These are phyloP conservation scores for Cyberlindnera saturnus DNA, from an alignment of 805 yeast genomes.

Conservation along the genomic window DNA sequence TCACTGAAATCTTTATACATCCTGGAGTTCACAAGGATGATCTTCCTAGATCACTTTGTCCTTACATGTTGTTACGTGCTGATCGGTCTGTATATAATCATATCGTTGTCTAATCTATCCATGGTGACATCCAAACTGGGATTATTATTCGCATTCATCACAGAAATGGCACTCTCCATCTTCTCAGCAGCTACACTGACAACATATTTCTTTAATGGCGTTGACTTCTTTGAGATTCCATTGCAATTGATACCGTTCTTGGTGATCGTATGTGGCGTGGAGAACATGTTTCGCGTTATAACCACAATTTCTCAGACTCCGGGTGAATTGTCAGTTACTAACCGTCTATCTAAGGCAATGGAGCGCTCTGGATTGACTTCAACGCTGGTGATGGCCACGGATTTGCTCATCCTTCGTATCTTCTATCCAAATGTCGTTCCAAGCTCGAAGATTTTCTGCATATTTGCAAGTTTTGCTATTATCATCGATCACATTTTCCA, in stretches of 20 bases:
- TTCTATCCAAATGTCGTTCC: conserved; percentile 26
- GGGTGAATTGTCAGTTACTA: conserved; percentile 35
- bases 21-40: conserved; percentile 15
- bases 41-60: conserved; percentile 19
- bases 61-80: conserved; percentile 23
- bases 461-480: conserved; percentile 43
- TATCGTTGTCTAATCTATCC: conserved; percentile 35
- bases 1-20: not conserved
- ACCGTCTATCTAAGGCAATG: conserved; percentile 32
- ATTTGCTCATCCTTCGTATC: conserved; percentile 21
- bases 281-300: conserved; percentile 42
- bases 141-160: conserved; percentile 36
- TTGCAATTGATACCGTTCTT: conserved; percentile 35
- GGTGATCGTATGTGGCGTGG: conserved; percentile 37
- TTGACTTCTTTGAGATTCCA: conserved; percentile 33
- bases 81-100: conserved; percentile 26
- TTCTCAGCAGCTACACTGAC: conserved; percentile 39
- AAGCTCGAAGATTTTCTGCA: conserved; percentile 34
- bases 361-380: conserved; percentile 33
- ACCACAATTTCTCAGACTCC: conserved; percentile 34
- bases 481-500: conserved; percentile 56
- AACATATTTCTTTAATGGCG: conserved; percentile 28
- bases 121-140: conserved; percentile 43
- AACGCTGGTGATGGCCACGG: conserved; percentile 28
- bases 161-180: conserved; percentile 33